Base-by-base conservation (phyloP, 768 basidiomycete genomes). In the Russula sp. region DNA sequence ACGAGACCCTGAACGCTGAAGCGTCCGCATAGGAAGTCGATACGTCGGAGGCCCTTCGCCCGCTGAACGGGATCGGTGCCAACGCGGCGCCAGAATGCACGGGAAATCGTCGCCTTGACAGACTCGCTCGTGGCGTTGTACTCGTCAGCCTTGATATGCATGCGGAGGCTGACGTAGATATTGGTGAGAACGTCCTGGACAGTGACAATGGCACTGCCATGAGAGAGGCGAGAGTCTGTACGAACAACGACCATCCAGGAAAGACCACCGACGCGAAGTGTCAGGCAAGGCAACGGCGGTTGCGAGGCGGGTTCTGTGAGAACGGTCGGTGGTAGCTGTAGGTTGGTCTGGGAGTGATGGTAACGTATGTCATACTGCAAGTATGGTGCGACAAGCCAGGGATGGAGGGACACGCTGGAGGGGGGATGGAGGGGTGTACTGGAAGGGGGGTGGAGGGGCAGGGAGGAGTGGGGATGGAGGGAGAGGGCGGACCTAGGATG, bases 11-110 rank as follows among this genome's bases (percentile, higher is more conserved):
- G 57, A 3, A 57, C 62, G 7, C 31, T n/a, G 13, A 42, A 13
- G 39, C 42, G 52, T n/a, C 51, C 35, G 11, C 37, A 5, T 47
- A 63, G 48, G 10, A 63, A 63, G 45, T 63, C 62, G 20, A 59
- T 9, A 10, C 62, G 62, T 18, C 57, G 62, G 47, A 63, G 52
- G 0, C 62, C 62, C n/a, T 47, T 58, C 44, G 9, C 44, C 20
- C 51, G 62, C 57, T 63, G 57, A 39, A 6, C 31, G 0, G 52
- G 37, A 20, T 59, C 51, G 1, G n/a, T 4, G 3, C 57, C 44
- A 7, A 63, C 57, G n/a, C 57, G 52, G 5, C 18, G 37, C 49
- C 55, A 57, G 45, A 63, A 63, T 9, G 8, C 22, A 7, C 13
- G 16, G 37, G 5, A 48, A 22, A 49, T 59, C 7, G 40, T 37